phyloP scores from a whole-genome alignment of 2,329 filamentous ascomycete genomes.

The Arthrinium phaeospermum region DNA sequence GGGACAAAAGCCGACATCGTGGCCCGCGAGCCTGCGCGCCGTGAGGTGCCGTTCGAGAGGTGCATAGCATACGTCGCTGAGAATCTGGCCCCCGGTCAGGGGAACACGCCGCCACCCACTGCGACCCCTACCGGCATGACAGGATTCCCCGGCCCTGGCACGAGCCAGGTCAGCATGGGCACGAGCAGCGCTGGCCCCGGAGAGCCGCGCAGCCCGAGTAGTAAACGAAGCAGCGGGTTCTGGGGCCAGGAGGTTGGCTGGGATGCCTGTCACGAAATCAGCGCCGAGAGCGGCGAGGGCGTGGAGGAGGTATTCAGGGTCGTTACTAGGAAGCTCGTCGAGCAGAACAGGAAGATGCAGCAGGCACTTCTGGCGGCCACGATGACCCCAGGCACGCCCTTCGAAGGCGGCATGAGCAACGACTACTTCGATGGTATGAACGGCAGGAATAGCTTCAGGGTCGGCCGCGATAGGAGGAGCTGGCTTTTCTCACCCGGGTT shows the following conservation, averaged over 20 bases:
- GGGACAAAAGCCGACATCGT: constrained; percentile 94
- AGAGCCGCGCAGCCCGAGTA: constrained; percentile 65
- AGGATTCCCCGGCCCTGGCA: constrained; percentile 35
- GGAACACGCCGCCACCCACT: constrained; percentile 71
- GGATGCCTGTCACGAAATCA: constrained; percentile 98
- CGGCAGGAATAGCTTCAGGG: constrained; percentile 58
- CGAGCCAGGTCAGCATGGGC: constrained; percentile 33
- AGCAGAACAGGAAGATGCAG: constrained; percentile 68
- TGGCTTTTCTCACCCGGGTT: constrained; percentile 64
- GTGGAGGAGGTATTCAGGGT: constrained; percentile 94
- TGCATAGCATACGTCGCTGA: constrained; percentile 97
- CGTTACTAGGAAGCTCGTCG: constrained; percentile 66
- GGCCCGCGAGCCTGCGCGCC: constrained; percentile 75
- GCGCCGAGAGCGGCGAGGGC: constrained; percentile 90
- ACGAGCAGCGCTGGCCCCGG: constrained; percentile 41
- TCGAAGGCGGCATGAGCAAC: constrained; percentile 42
- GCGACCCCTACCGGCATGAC: constrained; percentile 49
- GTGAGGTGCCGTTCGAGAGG: constrained; percentile 90
- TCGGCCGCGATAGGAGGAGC: constrained; percentile 62
- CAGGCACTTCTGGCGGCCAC: constrained; percentile 63
- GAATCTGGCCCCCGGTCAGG: constrained; percentile 76
- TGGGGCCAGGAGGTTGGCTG: constrained; percentile 94
- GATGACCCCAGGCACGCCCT: constrained; percentile 55
- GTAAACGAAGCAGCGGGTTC: constrained; percentile 74
- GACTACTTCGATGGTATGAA: constrained; percentile 59